These are phyloP conservation scores for Monosporascus sp. DNA, from an alignment of 2,329 filamentous ascomycete genomes.

Conservation along the genomic window DNA sequence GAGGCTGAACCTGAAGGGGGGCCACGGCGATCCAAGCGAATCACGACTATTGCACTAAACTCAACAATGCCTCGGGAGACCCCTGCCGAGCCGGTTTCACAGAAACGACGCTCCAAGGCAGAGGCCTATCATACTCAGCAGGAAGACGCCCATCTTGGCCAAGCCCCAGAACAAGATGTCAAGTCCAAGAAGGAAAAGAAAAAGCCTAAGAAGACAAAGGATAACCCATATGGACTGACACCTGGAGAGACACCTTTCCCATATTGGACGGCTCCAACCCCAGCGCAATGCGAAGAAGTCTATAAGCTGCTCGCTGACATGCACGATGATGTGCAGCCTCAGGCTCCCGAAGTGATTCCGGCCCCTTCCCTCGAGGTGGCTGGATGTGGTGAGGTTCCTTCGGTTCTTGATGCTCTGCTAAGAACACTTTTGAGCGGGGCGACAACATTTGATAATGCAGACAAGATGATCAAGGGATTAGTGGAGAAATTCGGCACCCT, in stretches of 20 bases:
- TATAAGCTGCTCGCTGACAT: conserved; percentile 56
- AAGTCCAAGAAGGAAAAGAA: conserved; percentile 14
- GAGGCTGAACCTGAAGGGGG: not conserved
- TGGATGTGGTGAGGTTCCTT: conserved; percentile 57
- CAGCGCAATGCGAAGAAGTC: conserved; percentile 65
- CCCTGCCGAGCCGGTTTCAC: not conserved
- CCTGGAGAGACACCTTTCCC: conserved; percentile 63
- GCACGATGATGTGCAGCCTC: conserved; percentile 58
- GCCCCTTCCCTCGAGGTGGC: conserved; percentile 65
- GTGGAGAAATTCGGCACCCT: conserved; percentile 59
- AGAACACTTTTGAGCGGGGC: conserved; percentile 49
- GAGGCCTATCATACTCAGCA: not conserved
- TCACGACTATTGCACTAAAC: not conserved
- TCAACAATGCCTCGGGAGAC: not conserved
- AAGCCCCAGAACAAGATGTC: not conserved
- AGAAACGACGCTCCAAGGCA: conserved; percentile 5
- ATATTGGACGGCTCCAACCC: conserved; percentile 58
- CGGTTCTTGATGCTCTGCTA: conserved; percentile 48
- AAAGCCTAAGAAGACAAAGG: conserved; percentile 23
- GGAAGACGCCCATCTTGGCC: not conserved
- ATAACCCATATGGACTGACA: conserved; percentile 46
- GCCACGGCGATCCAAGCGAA: not conserved
- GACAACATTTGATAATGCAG: conserved; percentile 48
- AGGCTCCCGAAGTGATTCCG: conserved; percentile 58
- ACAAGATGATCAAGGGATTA: conserved; percentile 60